Percentiles rank a stretch among this genome's conserved stretches.
These are phyloP conservation scores for Cercospora beticola DNA, from an alignment of 2,329 filamentous ascomycete genomes.

Conservation along the genomic window DNA sequence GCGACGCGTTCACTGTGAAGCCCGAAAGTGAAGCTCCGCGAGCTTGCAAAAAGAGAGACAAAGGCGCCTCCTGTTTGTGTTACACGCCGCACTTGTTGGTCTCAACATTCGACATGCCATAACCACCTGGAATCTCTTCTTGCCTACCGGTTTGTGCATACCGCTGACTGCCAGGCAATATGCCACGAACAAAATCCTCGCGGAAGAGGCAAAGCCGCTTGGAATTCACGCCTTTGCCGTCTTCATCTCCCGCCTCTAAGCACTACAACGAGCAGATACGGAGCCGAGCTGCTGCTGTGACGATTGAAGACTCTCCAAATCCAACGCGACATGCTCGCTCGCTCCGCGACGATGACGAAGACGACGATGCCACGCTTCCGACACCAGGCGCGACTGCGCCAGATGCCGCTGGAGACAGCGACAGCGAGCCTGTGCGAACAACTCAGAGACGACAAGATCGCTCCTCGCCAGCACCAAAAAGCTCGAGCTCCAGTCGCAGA, in stretches of 20 bases:
- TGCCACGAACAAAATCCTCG: slow-evolving; percentile 19
- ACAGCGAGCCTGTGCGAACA: slow-evolving; percentile 27
- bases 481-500: slow-evolving; percentile 16
- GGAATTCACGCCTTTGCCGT: slow-evolving; percentile 45
- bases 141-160: background rate
- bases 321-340: slow-evolving; percentile 31
- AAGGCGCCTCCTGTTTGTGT: background rate
- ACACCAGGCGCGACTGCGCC: slow-evolving; percentile 27
- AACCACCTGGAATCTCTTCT: background rate
- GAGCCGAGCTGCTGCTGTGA: slow-evolving; percentile 39
- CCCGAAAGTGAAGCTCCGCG: background rate
- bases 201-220: slow-evolving; percentile 45
- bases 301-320: slow-evolving; percentile 32
- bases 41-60: background rate
- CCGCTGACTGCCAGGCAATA: background rate
- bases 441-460: slow-evolving; percentile 5
- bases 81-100: background rate
- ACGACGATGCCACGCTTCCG: slow-evolving; percentile 20
- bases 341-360: slow-evolving; percentile 5
- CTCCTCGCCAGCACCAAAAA: slow-evolving; percentile 22
- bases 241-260: slow-evolving; percentile 41
- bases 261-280: slow-evolving; percentile 37
- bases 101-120: background rate
- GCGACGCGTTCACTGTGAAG: background rate
- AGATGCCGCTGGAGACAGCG: slow-evolving; percentile 23